phyloP scores from a whole-genome alignment of 257 asterid genomes.

The Thymus mandschuricus region DNA sequence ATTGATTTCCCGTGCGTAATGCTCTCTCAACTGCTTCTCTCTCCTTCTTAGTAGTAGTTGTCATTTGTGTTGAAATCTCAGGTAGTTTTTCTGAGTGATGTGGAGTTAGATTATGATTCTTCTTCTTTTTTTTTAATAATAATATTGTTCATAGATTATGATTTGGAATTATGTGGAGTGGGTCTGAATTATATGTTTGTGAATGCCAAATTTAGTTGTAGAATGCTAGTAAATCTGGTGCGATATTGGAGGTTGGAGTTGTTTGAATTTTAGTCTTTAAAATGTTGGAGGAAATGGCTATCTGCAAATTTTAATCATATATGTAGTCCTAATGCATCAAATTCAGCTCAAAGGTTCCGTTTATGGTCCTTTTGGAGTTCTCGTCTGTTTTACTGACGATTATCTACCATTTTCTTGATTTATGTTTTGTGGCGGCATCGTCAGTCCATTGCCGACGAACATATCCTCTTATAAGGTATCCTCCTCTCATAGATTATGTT shows the following conservation, averaged over 20 bases:
- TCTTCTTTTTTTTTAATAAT: not conserved
- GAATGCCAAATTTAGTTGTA: not conserved
- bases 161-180: not conserved
- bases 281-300: not conserved
- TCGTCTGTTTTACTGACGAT: slow-evolving; percentile 37
- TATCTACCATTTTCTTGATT: slow-evolving; percentile 17
- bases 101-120: slow-evolving; percentile 9
- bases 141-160: not conserved
- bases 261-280: not conserved
- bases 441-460: slow-evolving; percentile 87
- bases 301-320: not conserved
- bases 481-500: slow-evolving; percentile 10
- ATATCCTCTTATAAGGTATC: slow-evolving; percentile 91
- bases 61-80: not conserved
- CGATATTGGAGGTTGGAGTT: not conserved
- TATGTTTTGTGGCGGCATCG: slow-evolving; percentile 35
- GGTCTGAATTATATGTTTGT: not conserved
- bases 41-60: not conserved
- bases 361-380: slow-evolving; percentile 18
- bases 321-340: slow-evolving; percentile 8
- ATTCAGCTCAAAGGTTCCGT: not conserved
- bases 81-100: slow-evolving; percentile 9
- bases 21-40: slow-evolving; percentile 14
- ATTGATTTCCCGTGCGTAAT: slow-evolving; percentile 88
- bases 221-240: not conserved